Conservation (phyloP, 2,329 filamentous ascomycete genomes). For the Colletotrichum scovillei region DNA sequence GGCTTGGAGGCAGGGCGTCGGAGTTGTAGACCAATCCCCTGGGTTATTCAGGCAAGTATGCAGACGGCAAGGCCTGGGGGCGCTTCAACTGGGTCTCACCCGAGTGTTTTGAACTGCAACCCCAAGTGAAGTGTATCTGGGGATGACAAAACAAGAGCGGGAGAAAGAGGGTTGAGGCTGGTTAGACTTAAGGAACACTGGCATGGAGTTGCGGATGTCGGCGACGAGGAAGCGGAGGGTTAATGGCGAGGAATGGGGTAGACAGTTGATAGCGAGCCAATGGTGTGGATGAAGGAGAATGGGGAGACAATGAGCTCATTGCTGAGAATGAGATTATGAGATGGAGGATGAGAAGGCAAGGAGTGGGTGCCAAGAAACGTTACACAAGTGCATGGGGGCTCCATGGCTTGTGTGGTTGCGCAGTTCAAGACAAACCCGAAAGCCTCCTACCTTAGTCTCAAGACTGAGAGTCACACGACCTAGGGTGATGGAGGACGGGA, state of each 20-base stretch:
- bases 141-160: background rate
- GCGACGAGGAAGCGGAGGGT: background rate
- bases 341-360: slow-evolving; percentile 17
- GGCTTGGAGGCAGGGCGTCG: background rate
- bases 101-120: background rate
- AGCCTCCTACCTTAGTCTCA: slow-evolving; percentile 18
- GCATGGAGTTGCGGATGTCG: slow-evolving; percentile 4
- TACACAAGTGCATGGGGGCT: slow-evolving; percentile 30
- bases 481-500: background rate
- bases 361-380: slow-evolving; percentile 31
- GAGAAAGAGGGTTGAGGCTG: background rate
- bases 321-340: slow-evolving; percentile 12
- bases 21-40: background rate
- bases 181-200: background rate
- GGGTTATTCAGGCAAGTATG: background rate
- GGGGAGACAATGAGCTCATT: slow-evolving; percentile 30
- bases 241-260: background rate
- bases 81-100: background rate
- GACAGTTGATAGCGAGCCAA: background rate
- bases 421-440: slow-evolving; percentile 31
- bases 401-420: slow-evolving; percentile 28
- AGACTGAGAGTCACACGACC: slow-evolving; percentile 31
- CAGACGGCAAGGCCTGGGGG: background rate
- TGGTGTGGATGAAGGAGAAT: slow-evolving; percentile 5
- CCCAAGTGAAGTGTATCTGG: background rate